phyloP scores from a whole-genome alignment of 2,329 filamentous ascomycete species.

The Ilyonectria destructans region DNA sequence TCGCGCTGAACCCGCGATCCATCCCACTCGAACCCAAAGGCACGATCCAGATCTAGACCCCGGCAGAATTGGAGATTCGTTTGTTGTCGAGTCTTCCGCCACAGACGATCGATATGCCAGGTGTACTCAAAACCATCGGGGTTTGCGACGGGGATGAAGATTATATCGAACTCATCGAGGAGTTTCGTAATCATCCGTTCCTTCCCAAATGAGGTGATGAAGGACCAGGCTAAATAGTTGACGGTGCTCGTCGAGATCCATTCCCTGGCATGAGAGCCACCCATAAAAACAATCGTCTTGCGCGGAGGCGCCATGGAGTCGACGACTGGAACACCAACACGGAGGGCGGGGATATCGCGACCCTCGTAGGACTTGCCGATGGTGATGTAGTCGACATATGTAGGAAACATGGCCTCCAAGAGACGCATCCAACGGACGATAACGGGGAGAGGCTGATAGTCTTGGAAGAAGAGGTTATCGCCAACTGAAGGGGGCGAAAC shows the following conservation, averaged over 20 bases:
- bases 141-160: conserved; percentile 91
- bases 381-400: conserved; percentile 80
- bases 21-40: conserved; percentile 90
- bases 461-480: conserved; percentile 90
- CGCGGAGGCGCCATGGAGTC: conserved; percentile 65
- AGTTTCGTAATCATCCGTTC: conserved; percentile 80
- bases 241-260: conserved; percentile 97
- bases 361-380: conserved; percentile 93
- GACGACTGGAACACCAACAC: conserved; percentile 75
- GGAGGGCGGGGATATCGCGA: conserved; percentile 86
- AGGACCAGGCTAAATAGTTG: conserved; percentile 90
- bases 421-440: conserved; percentile 94
- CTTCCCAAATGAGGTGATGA: conserved; percentile 88
- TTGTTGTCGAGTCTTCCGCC: conserved; percentile 93
- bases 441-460: conserved; percentile 90
- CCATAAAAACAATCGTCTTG: conserved; percentile 86
- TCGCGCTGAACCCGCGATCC: conserved; percentile 76
- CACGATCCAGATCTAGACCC: conserved; percentile 90
- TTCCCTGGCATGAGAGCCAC: conserved; percentile 93
- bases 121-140: conserved; percentile 96
- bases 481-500: conserved; percentile 54
- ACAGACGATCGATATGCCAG: conserved; percentile 92
- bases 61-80: conserved; percentile 88
- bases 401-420: conserved; percentile 90
- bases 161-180: conserved; percentile 87